phyloP scores from a whole-genome alignment of 129 eudicot genomes.

The Lonicera japonica region DNA sequence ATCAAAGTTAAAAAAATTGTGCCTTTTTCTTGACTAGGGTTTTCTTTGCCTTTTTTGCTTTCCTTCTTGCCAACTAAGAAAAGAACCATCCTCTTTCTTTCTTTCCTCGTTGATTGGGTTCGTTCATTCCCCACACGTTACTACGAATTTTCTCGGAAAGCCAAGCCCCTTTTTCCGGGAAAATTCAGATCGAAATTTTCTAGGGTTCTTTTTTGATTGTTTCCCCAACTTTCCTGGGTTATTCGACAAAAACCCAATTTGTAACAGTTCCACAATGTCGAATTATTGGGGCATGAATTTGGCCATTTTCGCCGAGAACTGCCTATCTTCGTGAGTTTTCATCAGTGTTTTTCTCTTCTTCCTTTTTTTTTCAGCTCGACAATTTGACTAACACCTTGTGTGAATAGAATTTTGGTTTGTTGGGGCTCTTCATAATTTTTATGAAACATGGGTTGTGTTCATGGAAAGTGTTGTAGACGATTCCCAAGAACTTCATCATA shows the following conservation, averaged over 20 bases:
- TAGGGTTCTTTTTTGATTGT: background rate
- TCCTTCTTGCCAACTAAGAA: slow-evolving; percentile 6
- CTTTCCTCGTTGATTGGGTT: slow-evolving; percentile 37
- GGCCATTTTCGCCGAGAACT: slow-evolving; percentile 23
- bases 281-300: slow-evolving; percentile 17
- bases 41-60: background rate
- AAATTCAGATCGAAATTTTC: slow-evolving; percentile 1
- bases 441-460: slow-evolving; percentile 72
- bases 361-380: slow-evolving; percentile 28
- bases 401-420: slow-evolving; percentile 21
- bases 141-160: background rate
- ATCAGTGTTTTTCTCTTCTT: slow-evolving; percentile 2
- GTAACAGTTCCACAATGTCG: slow-evolving; percentile 6
- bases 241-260: slow-evolving; percentile 24
- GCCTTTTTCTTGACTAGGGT: slow-evolving; percentile 14
- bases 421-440: background rate
- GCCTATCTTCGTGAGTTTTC: slow-evolving; percentile 16
- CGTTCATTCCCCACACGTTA: slow-evolving; percentile 21
- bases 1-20: background rate
- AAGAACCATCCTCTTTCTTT: background rate
- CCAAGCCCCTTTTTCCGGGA: slow-evolving; percentile 3
- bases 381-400: slow-evolving; percentile 39
- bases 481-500: slow-evolving; percentile 23
- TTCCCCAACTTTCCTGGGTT: background rate
- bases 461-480: slow-evolving; percentile 63